These are phyloP conservation scores for Crithidia sp. DNA, from an alignment of 208 protist species.

Conservation along the genomic window DNA sequence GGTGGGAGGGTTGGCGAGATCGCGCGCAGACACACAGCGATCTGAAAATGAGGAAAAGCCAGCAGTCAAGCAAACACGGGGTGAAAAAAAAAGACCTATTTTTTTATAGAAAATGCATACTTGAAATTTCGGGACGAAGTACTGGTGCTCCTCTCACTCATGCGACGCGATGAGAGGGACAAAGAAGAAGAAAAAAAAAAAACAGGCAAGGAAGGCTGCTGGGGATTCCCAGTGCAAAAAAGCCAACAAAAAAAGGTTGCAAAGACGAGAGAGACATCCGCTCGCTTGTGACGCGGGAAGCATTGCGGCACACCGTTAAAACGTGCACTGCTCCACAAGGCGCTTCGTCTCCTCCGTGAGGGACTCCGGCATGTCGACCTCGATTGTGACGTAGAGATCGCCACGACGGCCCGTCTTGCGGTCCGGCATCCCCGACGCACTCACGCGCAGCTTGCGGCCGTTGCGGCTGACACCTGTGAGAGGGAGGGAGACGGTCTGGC, in stretches of 20 bases:
- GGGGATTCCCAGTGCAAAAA: not conserved
- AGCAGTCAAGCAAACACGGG: too few relatives aligned
- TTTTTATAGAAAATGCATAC: too few relatives aligned
- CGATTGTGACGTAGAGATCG: conserved; percentile 78
- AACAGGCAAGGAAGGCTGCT: not conserved
- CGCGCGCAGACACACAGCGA: too few relatives aligned
- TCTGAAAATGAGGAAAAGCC: too few relatives aligned
- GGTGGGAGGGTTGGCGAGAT: too few relatives aligned
- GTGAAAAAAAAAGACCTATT: too few relatives aligned
- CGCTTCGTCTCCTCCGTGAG: conserved; percentile 77
- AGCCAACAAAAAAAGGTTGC: not conserved
- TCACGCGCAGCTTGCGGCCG: conserved; percentile 75
- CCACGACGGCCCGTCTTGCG: conserved; percentile 73
- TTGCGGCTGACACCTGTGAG: conserved; percentile 80
- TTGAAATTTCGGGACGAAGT: too few relatives aligned
- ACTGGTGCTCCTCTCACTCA: too few relatives aligned
- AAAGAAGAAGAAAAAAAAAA: conserved; percentile 4
- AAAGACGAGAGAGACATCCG: too few relatives aligned
- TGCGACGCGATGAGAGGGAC: not conserved
- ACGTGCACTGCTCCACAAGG: conserved; percentile 81
- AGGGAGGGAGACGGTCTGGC: conserved; percentile 49
- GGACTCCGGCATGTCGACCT: conserved; percentile 80
- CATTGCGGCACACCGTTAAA: conserved; percentile 28
- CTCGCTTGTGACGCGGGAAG: too few relatives aligned
- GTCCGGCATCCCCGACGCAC: conserved; percentile 74